A percentile compares a stretch with the other conserved stretches of the same genome.
Conservation (phyloP, 768 basidiomycete genomes). For the Leccinum pellstonianum region DNA sequence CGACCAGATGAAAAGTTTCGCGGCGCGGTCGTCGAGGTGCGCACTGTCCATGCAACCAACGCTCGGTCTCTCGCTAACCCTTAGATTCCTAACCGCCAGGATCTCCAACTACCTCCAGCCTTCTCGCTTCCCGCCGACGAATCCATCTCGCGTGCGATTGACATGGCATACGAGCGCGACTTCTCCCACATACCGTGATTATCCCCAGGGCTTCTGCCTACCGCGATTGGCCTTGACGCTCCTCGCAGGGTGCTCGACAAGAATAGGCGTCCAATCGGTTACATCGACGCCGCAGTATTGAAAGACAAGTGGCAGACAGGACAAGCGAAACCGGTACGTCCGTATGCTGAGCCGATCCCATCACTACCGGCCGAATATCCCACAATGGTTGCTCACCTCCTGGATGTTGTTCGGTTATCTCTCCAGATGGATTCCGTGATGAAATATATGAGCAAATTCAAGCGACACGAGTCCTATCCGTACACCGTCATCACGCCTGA, state of each 20-base stretch:
- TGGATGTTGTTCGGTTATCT: not conserved
- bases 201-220: not conserved
- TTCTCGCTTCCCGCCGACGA: constrained; percentile 76
- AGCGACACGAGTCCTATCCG: constrained; percentile 58
- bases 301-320: constrained; percentile 80
- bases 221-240: not conserved
- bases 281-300: constrained; percentile 73
- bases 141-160: constrained; percentile 72
- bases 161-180: constrained; percentile 89
- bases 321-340: constrained; percentile 63
- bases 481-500: constrained; percentile 81
- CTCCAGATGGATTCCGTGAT: constrained; percentile 67
- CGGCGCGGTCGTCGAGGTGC: constrained; percentile 88
- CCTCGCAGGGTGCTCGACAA: constrained; percentile 66
- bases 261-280: constrained; percentile 75
- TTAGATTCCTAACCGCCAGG: constrained; percentile 24
- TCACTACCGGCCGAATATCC: not conserved
- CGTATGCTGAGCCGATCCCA: not conserved
- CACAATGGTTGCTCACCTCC: not conserved
- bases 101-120: constrained; percentile 83
- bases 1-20: constrained; percentile 59
- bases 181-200: constrained; percentile 90
- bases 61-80: not conserved
- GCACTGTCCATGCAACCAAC: not conserved
- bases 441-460: constrained; percentile 72